Percentiles rank a stretch among this genome's conserved stretches.
phyloP scores from a whole-genome alignment of 1,284 basidiomycete genomes.

The Cryptococcus sp. region DNA sequence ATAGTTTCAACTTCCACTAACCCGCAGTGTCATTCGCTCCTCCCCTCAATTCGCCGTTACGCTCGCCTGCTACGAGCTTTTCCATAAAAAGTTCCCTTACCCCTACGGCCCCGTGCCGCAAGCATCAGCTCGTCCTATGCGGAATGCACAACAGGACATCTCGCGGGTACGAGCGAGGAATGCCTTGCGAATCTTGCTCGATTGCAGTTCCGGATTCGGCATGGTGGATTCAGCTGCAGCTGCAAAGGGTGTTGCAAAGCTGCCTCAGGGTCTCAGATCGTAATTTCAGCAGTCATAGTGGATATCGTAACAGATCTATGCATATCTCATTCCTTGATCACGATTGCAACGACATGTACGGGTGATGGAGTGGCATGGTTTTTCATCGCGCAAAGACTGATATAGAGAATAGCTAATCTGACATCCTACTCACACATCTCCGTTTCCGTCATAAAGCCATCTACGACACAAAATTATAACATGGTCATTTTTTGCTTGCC shows the following conservation, averaged over 20 bases:
- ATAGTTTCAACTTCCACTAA: slow-evolving; percentile 11
- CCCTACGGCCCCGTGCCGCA: slow-evolving; percentile 62
- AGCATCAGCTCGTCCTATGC: slow-evolving; percentile 63
- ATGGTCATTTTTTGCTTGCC: no score
- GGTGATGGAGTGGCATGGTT: no score
- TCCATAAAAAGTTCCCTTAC: slow-evolving; percentile 73
- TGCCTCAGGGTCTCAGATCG: slow-evolving; percentile 33
- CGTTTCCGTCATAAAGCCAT: not conserved
- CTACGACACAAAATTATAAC: not conserved
- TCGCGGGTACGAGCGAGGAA: slow-evolving; percentile 85
- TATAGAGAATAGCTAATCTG: not conserved
- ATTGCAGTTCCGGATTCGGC: slow-evolving; percentile 50
- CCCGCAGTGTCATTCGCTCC: slow-evolving; percentile 33
- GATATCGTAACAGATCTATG: not conserved
- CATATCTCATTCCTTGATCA: not conserved
- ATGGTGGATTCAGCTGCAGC: slow-evolving; percentile 38
- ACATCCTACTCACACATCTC: not conserved
- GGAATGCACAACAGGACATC: slow-evolving; percentile 74
- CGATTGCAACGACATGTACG: no score
- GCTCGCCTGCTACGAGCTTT: slow-evolving; percentile 81
- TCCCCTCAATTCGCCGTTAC: slow-evolving; percentile 82
- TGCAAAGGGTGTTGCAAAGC: slow-evolving; percentile 26
- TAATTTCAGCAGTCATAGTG: no score
- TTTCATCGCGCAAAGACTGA: no score
- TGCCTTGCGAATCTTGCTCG: slow-evolving; percentile 66